Conservation (phyloP, 2,329 filamentous ascomycete genomes). For the Apiospora hydei region DNA sequence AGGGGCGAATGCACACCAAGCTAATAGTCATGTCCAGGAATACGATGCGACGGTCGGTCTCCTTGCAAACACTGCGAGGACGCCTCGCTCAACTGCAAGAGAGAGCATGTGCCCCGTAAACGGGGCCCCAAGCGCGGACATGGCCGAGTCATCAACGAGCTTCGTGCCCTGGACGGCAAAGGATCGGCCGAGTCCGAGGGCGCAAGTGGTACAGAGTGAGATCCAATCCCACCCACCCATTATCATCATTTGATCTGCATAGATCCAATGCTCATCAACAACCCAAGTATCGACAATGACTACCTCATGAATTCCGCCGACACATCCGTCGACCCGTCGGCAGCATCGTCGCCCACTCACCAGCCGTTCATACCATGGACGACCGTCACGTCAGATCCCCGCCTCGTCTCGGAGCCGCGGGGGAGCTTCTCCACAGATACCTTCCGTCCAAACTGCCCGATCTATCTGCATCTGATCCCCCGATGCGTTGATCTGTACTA, state of each 20-base stretch:
- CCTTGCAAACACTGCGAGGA: slow-evolving; percentile 68
- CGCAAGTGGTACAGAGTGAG: slow-evolving; percentile 28
- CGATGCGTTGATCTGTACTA: slow-evolving; percentile 69
- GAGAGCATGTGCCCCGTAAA: slow-evolving; percentile 70
- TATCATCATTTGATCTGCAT: not conserved
- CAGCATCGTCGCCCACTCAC: slow-evolving; percentile 35
- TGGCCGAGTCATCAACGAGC: slow-evolving; percentile 68
- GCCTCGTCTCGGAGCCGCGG: slow-evolving; percentile 44
- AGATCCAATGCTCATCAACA: slow-evolving; percentile 7
- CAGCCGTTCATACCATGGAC: slow-evolving; percentile 41
- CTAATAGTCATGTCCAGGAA: slow-evolving; percentile 42
- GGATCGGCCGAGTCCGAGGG: slow-evolving; percentile 38
- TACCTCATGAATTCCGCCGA: slow-evolving; percentile 23
- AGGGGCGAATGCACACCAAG: not conserved
- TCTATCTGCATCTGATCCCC: slow-evolving; percentile 56
- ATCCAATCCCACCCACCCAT: not conserved
- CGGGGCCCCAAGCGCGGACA: slow-evolving; percentile 69
- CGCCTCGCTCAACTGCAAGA: slow-evolving; percentile 67
- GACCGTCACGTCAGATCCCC: slow-evolving; percentile 40
- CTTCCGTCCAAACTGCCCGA: slow-evolving; percentile 48
- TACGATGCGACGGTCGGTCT: slow-evolving; percentile 53
- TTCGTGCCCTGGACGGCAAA: slow-evolving; percentile 58
- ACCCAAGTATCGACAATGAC: slow-evolving; percentile 26
- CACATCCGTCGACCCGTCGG: slow-evolving; percentile 23
- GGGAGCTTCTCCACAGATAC: slow-evolving; percentile 51